Base-by-base conservation (phyloP, 2,329 filamentous ascomycete genomes). In the Pseudogymnoascus sp. region DNA sequence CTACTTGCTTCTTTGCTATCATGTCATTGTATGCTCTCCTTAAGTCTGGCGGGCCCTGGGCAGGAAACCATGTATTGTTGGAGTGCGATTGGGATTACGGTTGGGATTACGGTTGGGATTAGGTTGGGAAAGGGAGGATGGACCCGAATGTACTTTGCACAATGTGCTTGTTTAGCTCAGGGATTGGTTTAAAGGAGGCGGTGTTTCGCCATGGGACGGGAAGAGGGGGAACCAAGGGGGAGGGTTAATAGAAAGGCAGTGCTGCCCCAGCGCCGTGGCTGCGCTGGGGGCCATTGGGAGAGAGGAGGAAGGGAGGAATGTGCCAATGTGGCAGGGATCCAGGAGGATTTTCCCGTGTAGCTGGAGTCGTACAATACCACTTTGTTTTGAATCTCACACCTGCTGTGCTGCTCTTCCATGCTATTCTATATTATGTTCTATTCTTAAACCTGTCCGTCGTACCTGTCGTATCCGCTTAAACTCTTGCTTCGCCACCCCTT, bases 291-390 rank as follows among this genome's bases (percentile, higher is more conserved):
- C 45, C n/a, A 8, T 29, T 51, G 45, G 29, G 45, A 51, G 45
- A 51, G 31, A 29, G 29, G 42, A 47, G 42, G 45, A 51, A 10
- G 45, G 23, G 23, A 29, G 45, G 45, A 45, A 21, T 16, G 10
- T 16, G 47, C 47, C 47, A 31, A 16, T 54, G 23, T 39, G 18
- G 7, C 23, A 16, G 47, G 47, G 47, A 54, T 54, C 47, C 47
- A 26, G 14, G 47, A 31, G 47, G 47, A 54, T 54, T 54, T 31
- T 11, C 47, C 47, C 47, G 47, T 54, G 47, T 54, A 54, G 47
- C 47, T 54, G 47, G 47, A 54, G 47, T 54, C 47, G 47, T 54
- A 54, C 47, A 54, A 54, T 54, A 54, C 47, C 47, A 54, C 47
- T 54, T 54, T 54, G 47, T 54, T 54, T 54, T 54, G 47, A 54